phyloP scores from a whole-genome alignment of 1,139 yeast genomes.

The Sugiyamaella sp. region DNA sequence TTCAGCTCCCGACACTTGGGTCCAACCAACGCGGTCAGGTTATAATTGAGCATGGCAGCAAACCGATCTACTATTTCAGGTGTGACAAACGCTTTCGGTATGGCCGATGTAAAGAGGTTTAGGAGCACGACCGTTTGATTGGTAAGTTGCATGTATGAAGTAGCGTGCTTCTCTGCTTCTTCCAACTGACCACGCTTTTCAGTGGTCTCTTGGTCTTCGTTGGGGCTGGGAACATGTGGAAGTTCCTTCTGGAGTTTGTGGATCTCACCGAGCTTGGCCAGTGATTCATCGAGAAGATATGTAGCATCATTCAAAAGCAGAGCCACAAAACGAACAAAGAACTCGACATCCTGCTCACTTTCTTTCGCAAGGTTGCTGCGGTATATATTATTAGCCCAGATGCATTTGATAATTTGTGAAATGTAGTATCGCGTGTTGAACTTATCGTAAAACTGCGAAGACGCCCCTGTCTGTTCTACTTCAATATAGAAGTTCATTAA shows the following conservation, averaged over 20 bases:
- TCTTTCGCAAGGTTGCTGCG: slow-evolving; percentile 68
- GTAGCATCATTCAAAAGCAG: slow-evolving; percentile 94
- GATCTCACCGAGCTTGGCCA: slow-evolving; percentile 74
- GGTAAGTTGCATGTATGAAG: slow-evolving; percentile 79
- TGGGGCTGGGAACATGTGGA: slow-evolving; percentile 19
- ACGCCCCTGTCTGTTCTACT: slow-evolving; percentile 95
- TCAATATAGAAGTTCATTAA: slow-evolving; percentile 88
- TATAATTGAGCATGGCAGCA: slow-evolving; percentile 95
- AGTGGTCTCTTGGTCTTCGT: slow-evolving; percentile 37
- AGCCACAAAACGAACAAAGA: slow-evolving; percentile 90
- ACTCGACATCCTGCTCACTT: slow-evolving; percentile 65
- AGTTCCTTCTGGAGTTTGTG: slow-evolving; percentile 71
- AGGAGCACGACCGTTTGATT: slow-evolving; percentile 81
- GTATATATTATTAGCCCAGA: slow-evolving; percentile 77
- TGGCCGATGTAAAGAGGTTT: slow-evolving; percentile 79
- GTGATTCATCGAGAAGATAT: slow-evolving; percentile 85
- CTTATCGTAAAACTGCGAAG: slow-evolving; percentile 94
- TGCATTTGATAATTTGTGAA: slow-evolving; percentile 75
- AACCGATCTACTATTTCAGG: slow-evolving; percentile 91
- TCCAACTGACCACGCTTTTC: slow-evolving; percentile 61
- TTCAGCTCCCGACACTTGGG: slow-evolving; percentile 89
- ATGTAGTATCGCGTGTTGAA: slow-evolving; percentile 89
- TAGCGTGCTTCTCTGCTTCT: slow-evolving; percentile 74
- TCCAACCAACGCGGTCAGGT: slow-evolving; percentile 87
- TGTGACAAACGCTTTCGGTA: slow-evolving; percentile 82